Base-by-base conservation (phyloP, 768 basidiomycete species). In the Suillus subalutaceus region DNA sequence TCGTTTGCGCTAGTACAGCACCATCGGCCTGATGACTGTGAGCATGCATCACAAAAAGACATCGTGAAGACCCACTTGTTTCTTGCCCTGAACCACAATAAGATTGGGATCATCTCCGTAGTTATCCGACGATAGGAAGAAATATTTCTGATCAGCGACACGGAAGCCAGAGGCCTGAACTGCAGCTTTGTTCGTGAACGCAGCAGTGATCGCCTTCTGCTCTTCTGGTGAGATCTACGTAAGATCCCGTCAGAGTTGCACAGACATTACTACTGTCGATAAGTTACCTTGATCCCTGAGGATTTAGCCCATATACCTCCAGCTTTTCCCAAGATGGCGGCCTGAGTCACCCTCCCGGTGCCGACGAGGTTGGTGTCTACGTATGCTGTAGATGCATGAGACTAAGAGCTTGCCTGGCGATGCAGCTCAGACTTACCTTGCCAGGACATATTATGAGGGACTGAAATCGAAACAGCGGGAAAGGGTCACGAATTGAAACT, bases 301-400 rank as follows among this genome's bases (percentile, higher is more conserved):
- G 75, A 78, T 62, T 73, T 70, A n/a, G 77, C 77, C 75, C 75
- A 77, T 26, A 76, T 63, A 55, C 75, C 73, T 32, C 73, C 72
- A 44, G 76, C 75, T 64, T 71, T 68, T 2, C 75, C 77, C 18
- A 77, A 66, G 71, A 77, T 77, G 5, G 94, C 94, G 46, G 93
- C 95, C 72, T 85, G 84, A 32, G 80, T n/a, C 73, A 97, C 80
- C 79, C 88, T 92, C 70, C 86, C 88, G 67, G 80, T 88, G 43
- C 87, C 91, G 71, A 96, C 77, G 65, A 96, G 87, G 77, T 93
- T 88, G 73, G 80, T 82, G 76, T 96, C 92, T 78, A 95, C 91
- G 80, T 94, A 93, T 67, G 84, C 94, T 96, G 73, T 37, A 35
- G 41, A 71, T 12, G 53, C 7, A 57, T 13, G 16, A 6, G 26